phyloP scores from a whole-genome alignment of 345 rosid species.

The Brassica napus region Da-Ae NC_063435.1:26264001-26264500 shows the following conservation, averaged over 20 bases:
- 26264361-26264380: background rate
- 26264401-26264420: constrained; percentile 20
- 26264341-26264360: background rate
- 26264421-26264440: constrained; percentile 15
- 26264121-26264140: constrained; percentile 71
- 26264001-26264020: too few species aligned
- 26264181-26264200: constrained; percentile 76
- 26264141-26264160: too few species aligned
- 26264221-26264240: constrained; percentile 58
- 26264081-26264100: constrained; percentile 22
- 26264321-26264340: background rate
- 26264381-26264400: constrained; percentile 1
- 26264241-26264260: background rate
- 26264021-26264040: too few species aligned
- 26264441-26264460: background rate
- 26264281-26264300: background rate
- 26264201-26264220: constrained; percentile 83
- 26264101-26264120: constrained; percentile 87
- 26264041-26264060: too few species aligned
- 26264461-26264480: background rate
- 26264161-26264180: constrained; percentile 45
- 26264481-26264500: background rate
- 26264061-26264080: too few species aligned
- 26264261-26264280: background rate
- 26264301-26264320: constrained; percentile 5